These are phyloP conservation scores for Claviceps pusilla DNA, from an alignment of 2,329 filamentous ascomycete species.

Conservation along the genomic window DNA sequence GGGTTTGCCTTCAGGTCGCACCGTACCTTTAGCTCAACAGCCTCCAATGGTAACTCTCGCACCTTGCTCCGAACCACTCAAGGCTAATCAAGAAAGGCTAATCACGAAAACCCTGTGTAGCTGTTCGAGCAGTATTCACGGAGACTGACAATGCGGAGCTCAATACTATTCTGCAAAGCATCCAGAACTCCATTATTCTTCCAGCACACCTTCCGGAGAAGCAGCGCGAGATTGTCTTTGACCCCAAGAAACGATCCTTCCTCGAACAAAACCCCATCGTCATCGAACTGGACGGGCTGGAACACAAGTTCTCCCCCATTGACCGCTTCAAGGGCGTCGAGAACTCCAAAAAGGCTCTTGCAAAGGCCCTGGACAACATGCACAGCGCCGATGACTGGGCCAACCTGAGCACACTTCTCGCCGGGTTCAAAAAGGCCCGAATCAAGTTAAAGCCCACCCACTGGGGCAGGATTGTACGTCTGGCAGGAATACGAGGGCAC, in stretches of 20 bases:
- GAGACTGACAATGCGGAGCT: constrained; percentile 38
- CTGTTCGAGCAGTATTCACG: constrained; percentile 28
- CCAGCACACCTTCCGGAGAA: constrained; percentile 40
- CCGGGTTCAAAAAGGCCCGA: constrained; percentile 31
- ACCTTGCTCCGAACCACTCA: not conserved
- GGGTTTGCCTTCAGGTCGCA: not conserved
- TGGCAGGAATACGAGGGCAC: constrained; percentile 24
- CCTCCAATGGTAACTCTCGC: constrained; percentile 15
- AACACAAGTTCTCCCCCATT: constrained; percentile 35
- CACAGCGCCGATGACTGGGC: constrained; percentile 32
- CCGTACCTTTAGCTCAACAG: constrained; percentile 18
- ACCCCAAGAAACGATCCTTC: constrained; percentile 27
- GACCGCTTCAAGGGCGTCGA: constrained; percentile 28
- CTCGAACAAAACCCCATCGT: constrained; percentile 40
- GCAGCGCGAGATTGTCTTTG: constrained; percentile 40
- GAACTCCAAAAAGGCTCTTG: constrained; percentile 24
- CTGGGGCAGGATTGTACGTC: constrained; percentile 26
- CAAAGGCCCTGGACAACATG: constrained; percentile 29
- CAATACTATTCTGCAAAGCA: constrained; percentile 32
- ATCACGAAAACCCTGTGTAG: constrained; percentile 10
- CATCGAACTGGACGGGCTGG: constrained; percentile 43
- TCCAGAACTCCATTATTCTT: constrained; percentile 46
- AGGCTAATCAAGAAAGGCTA: constrained; percentile 1
- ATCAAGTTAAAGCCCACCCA: constrained; percentile 21
- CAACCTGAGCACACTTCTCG: constrained; percentile 36